These are phyloP conservation scores for Dipodascopsis uninucleata DNA, from an alignment of 805 yeast genomes.

Conservation along the genomic window DNA sequence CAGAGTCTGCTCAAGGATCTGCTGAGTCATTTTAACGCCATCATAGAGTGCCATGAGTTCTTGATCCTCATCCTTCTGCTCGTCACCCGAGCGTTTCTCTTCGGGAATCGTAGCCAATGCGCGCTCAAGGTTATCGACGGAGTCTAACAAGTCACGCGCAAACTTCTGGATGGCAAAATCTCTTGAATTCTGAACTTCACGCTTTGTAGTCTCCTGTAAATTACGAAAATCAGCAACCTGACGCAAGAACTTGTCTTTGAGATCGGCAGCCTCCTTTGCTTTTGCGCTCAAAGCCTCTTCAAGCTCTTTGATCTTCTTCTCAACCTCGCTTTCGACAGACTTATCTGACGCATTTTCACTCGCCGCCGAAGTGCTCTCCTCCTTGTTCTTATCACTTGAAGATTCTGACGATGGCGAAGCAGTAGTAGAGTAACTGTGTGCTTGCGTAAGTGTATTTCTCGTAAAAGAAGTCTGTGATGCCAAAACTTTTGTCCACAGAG, in stretches of 20 bases:
- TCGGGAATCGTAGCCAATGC: conserved; percentile 65
- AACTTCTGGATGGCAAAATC: conserved; percentile 91
- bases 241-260: conserved; percentile 78
- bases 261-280: conserved; percentile 63
- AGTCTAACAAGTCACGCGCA: conserved; percentile 83
- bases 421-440: too few relatives aligned
- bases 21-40: conserved; percentile 87
- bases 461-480: too few relatives aligned
- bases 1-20: conserved; percentile 79
- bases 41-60: conserved; percentile 75
- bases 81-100: conserved; percentile 27
- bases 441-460: too few relatives aligned
- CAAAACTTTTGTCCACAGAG: too few relatives aligned
- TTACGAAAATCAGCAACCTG: conserved; percentile 90
- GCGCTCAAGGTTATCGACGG: conserved; percentile 84
- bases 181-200: conserved; percentile 79
- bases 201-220: conserved; percentile 83
- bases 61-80: conserved; percentile 49
- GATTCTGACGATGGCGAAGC: too few relatives aligned
- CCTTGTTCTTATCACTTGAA: too few relatives aligned
- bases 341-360: conserved; percentile 29
- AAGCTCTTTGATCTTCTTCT: conserved; percentile 34
- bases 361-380: too few relatives aligned
- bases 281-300: conserved; percentile 54
- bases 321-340: conserved; percentile 27